phyloP scores from a whole-genome alignment of 139 green algal species.

The Zygnema circumcarinatum region DNA sequence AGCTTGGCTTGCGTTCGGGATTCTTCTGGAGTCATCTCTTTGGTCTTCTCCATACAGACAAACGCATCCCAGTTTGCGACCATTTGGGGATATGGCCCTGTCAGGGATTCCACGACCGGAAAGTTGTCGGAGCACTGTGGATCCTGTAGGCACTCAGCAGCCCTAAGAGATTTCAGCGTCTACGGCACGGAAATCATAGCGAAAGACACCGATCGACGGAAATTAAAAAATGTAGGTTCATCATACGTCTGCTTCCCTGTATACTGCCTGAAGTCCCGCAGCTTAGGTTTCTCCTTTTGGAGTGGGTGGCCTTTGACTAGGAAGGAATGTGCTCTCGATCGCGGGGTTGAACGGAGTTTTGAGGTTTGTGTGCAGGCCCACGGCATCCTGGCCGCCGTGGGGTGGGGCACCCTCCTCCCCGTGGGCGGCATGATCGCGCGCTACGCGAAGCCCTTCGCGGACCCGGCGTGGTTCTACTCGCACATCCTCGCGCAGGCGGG shows the following conservation, averaged over 20 bases:
- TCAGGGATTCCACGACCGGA: background rate
- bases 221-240: background rate
- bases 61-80: background rate
- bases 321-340: background rate
- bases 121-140: background rate
- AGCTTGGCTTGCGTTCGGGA: background rate
- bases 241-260: background rate
- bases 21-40: background rate
- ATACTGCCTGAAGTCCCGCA: background rate
- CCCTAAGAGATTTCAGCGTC: background rate
- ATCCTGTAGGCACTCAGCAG: background rate
- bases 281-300: background rate
- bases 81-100: background rate
- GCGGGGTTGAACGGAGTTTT: background rate
- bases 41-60: background rate
- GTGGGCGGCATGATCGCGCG: conserved; percentile 14
- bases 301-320: too few relatives aligned
- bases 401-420: conserved; percentile 7
- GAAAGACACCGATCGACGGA: background rate
- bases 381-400: background rate
- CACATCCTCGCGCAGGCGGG: background rate
- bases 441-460: conserved; percentile 12
- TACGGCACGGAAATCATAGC: background rate
- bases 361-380: background rate
- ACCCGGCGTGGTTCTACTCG: conserved; percentile 5